phyloP scores from a whole-genome alignment of 805 yeast species.

The Sporopachydermia lactativora region DNA sequence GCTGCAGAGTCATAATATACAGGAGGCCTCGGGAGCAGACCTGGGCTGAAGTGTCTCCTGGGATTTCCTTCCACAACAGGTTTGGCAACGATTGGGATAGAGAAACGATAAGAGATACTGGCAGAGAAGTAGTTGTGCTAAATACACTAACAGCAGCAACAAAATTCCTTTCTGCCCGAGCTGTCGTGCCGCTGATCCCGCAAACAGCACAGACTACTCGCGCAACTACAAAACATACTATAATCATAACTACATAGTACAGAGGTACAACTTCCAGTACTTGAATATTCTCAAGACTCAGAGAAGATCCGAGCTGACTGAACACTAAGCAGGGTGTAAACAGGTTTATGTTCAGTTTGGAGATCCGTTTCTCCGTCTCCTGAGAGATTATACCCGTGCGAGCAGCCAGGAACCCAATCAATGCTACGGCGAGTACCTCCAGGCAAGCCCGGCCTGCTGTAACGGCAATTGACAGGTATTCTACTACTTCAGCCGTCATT shows the following conservation, averaged over 20 bases:
- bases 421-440: background rate
- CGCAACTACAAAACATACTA: constrained; percentile 23
- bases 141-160: constrained; percentile 56
- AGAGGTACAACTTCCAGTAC: constrained; percentile 32
- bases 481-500: background rate
- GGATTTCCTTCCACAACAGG: constrained; percentile 60
- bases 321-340: constrained; percentile 95
- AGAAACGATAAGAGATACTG: constrained; percentile 42
- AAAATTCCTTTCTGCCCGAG: constrained; percentile 39
- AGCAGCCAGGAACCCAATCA: constrained; percentile 77
- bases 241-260: constrained; percentile 32
- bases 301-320: constrained; percentile 51
- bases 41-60: constrained; percentile 49
- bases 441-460: background rate
- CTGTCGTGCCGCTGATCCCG: constrained; percentile 35
- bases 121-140: constrained; percentile 46
- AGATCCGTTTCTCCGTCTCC: constrained; percentile 62
- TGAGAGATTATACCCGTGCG: constrained; percentile 53
- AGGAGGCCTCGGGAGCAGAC: constrained; percentile 69
- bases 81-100: constrained; percentile 53
- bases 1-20: constrained; percentile 64
- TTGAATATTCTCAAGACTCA: constrained; percentile 7
- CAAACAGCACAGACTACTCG: constrained; percentile 5
- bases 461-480: background rate
- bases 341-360: constrained; percentile 71